Evolutionary conservation across 225 moss, liverwort and hornwort species (phyloP).

Genomic region (Sphagnum contortum): DNA sequence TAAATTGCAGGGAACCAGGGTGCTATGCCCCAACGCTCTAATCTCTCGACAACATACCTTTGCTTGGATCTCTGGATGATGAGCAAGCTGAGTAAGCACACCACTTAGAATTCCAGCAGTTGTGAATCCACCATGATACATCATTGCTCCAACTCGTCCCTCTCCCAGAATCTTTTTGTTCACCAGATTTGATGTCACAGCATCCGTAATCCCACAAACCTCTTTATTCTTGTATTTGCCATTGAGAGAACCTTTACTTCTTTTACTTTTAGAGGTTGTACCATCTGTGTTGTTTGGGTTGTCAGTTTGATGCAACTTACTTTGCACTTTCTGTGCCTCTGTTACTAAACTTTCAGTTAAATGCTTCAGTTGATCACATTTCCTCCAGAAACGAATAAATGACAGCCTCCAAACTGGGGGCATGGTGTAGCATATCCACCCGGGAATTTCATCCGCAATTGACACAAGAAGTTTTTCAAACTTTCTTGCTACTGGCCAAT

Average conservation of each 20-base stretch:
- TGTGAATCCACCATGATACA: constrained; percentile 24
- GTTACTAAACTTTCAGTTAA: constrained; percentile 13
- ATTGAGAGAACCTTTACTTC: neutral
- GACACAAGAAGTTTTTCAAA: constrained; percentile 20
- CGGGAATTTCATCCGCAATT: constrained; percentile 13
- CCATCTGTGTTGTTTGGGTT: no score
- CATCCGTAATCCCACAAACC: constrained; percentile 1
- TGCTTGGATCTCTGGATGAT: constrained; percentile 24
- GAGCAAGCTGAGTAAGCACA: constrained; percentile 27
- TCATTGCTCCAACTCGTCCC: constrained; percentile 14
- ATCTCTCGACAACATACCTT: constrained; percentile 12
- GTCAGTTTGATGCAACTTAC: neutral
- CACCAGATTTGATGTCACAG: constrained; percentile 9
- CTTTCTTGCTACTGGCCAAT: constrained; percentile 19
- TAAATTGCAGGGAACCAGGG: no score
- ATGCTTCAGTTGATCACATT: constrained; percentile 14
- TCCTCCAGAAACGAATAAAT: constrained; percentile 13
- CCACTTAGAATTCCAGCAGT: constrained; percentile 18
- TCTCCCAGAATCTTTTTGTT: neutral
- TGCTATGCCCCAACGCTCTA: no score
- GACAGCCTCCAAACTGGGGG: constrained; percentile 28
- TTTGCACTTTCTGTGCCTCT: neutral
- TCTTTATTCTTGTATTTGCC: no score
- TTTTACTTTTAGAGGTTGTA: no score
- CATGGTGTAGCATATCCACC: constrained; percentile 17